Evolutionary conservation across 2,329 filamentous ascomycete genomes (phyloP), one percentile per base, ranked within the genome.

Genomic region (Graphium sp.): DNA sequence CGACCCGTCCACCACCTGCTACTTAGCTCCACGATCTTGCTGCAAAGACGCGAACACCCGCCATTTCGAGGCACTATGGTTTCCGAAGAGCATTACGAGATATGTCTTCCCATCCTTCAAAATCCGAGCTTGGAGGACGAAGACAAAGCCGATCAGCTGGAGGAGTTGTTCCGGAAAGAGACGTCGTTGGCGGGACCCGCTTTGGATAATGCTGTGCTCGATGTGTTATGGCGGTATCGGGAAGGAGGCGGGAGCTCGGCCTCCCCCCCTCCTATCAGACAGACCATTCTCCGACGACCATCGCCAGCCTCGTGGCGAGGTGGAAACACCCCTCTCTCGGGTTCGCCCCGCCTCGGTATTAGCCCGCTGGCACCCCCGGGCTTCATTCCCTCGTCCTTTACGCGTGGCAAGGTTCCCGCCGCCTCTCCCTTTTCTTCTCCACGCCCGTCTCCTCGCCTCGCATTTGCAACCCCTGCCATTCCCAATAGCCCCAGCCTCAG

Each of bases 231-330:
- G 87, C 70, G 81, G 46, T 79, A 75, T 55, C 71, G 80, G 49
- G 72, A 74, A 50, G 56, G 66, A 38, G 69, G 74, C 37, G 70
- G 68, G 15, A 61, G 52, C 29, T 61, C 70, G 23, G 66, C 74
- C 34, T 87, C 83, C 22, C 83, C 85, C 39, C 82, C 84, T 33
- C 78, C 84, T 11, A 75, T 84, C 47, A 78, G 87, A 40, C 81
- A 91, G 52, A 87, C 81, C 28, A 77, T 92, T 43, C 75, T 95
- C 42, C 82, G 89, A 39, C 75, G 85, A 34, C 75, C 82, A 7
- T 95, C 89, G 22, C 89, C 89, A 27, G 85, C 89, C 27, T 84
- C 87, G 26, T 95, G 89, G 87, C 83, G 87, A 65, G 46, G 79
- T 37, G 71, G 79, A 22, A 68, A 74, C 7, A 94, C 87, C 19